Evolutionary conservation across 305 asterid species (phyloP).

Genomic region (Fraxinus platypoda): DNA sequence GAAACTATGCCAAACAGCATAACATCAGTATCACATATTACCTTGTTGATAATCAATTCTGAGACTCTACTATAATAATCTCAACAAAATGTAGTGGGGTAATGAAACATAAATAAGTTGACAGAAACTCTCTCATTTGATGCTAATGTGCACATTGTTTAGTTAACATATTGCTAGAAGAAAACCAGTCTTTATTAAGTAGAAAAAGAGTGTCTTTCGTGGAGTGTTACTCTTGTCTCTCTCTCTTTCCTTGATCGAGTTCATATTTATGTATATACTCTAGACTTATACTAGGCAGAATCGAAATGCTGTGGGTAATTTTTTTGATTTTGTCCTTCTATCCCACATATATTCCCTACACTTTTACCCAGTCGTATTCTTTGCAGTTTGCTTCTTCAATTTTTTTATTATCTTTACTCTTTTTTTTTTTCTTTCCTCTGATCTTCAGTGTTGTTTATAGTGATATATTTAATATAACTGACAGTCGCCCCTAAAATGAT

Average conservation of each 20-base stretch:
- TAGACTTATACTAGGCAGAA: neutral
- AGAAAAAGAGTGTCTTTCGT: neutral
- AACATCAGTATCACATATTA: neutral
- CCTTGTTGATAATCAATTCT: neutral
- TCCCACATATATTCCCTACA: neutral
- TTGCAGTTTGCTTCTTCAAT: neutral
- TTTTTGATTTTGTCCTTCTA: neutral
- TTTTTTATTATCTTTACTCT: constrained; percentile 1
- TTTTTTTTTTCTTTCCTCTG: neutral
- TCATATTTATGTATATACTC: neutral
- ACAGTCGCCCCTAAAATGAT: constrained; percentile 23
- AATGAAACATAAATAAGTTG: neutral
- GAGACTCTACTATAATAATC: neutral
- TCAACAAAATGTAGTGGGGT: neutral
- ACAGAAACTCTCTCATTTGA: neutral
- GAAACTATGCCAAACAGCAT: neutral
- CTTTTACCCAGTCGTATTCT: neutral
- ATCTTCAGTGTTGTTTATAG: neutral
- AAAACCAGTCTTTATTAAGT: neutral
- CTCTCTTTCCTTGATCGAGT: neutral
- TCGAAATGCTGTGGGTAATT: neutral
- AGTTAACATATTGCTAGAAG: neutral
- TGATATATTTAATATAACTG: constrained; percentile 16
- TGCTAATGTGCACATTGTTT: neutral
- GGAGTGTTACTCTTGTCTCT: too few species aligned